Conservation (phyloP, 129 eudicot genomes). For the Centaurea solstitialis region DNA sequence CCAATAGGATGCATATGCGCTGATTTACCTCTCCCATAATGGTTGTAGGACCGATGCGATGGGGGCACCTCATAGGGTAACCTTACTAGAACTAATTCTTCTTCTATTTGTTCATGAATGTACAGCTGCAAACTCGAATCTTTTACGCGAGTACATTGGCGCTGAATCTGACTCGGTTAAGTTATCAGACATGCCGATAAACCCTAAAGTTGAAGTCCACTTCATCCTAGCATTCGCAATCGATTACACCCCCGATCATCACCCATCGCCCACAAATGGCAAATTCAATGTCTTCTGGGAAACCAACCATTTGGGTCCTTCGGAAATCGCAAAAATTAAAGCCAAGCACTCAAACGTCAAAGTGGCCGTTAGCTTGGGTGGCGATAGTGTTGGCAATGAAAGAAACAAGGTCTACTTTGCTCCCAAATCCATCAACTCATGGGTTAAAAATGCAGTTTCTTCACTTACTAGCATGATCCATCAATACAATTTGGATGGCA, state of each 20-base stretch:
- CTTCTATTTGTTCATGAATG: neutral
- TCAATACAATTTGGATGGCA: constrained; percentile 50
- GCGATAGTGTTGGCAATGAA: constrained; percentile 39
- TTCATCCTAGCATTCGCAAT: constrained; percentile 59
- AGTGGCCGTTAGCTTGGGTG: constrained; percentile 61
- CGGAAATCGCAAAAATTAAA: constrained; percentile 36
- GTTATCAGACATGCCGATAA: constrained; percentile 46
- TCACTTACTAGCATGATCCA: constrained; percentile 51
- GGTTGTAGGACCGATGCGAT: neutral
- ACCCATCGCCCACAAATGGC: constrained; percentile 46
- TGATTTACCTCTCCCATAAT: too few relatives aligned
- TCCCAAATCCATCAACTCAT: constrained; percentile 48
- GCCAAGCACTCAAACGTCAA: constrained; percentile 44
- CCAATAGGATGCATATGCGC: too few relatives aligned
- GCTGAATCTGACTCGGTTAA: constrained; percentile 44
- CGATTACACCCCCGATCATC: constrained; percentile 42
- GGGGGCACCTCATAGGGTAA: too few relatives aligned
- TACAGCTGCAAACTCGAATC: constrained; percentile 41
- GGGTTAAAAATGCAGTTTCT: constrained; percentile 56
- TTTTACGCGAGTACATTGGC: constrained; percentile 50
- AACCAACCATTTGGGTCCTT: constrained; percentile 44
- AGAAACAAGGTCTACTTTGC: constrained; percentile 28
- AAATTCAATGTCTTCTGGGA: constrained; percentile 54
- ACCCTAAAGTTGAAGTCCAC: constrained; percentile 46
- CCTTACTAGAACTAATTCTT: neutral